Conservation (phyloP, 2,329 filamentous ascomycete species). For the Colletotrichum zoysiae region DNA sequence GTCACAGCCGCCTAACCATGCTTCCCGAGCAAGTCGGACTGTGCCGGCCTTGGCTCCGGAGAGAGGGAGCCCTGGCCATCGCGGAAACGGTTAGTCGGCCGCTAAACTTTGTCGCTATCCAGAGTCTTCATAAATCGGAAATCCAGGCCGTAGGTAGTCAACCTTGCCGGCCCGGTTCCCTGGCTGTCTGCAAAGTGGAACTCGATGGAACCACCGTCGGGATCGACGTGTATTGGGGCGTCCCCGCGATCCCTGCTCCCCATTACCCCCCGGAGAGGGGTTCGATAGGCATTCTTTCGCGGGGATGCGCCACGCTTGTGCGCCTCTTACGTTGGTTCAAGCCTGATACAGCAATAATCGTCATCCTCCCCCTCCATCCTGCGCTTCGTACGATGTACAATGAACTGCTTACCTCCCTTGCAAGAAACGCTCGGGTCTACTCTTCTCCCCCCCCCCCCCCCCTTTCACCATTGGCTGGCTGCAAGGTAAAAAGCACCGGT, state of each 20-base stretch:
- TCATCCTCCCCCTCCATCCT: constrained; percentile 1
- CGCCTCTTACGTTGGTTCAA: constrained; percentile 16
- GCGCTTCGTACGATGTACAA: neutral
- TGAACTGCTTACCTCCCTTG: neutral
- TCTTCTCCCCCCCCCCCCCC: neutral
- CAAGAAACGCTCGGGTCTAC: neutral
- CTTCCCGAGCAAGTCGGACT: neutral
- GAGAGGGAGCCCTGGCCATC: neutral
- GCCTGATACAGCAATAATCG: constrained; percentile 27
- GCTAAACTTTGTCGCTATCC: neutral
- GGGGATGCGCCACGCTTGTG: neutral
- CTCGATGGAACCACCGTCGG: neutral
- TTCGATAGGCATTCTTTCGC: neutral
- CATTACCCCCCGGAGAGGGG: neutral
- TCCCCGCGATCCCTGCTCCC: neutral
- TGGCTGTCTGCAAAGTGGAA: neutral
- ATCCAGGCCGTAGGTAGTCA: neutral
- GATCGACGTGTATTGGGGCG: constrained; percentile 11
- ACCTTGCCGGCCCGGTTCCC: neutral
- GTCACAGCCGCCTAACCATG: neutral
- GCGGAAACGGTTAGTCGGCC: neutral
- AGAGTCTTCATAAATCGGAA: neutral
- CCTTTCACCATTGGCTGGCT: neutral
- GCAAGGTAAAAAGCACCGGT: neutral
- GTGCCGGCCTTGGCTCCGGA: neutral